Evolutionary conservation across 2,329 filamentous ascomycete genomes (phyloP).

Genomic region (Apiospora hydei): DNA sequence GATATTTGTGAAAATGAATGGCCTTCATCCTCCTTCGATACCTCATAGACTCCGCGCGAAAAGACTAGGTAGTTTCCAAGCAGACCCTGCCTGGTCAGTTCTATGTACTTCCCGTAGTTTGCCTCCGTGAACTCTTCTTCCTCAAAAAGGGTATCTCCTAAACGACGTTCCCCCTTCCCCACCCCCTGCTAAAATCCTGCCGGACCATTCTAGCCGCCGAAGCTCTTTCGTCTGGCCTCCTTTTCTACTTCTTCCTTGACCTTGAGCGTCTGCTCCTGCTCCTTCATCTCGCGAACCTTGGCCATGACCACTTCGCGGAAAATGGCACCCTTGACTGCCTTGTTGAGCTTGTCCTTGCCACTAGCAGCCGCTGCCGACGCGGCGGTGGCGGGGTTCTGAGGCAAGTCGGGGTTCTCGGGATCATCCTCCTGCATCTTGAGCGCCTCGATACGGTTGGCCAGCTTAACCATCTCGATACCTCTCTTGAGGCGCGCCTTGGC

Average conservation of each 20-base stretch:
- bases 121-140: neutral
- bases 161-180: neutral
- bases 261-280: slow-evolving; percentile 78
- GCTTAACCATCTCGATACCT: slow-evolving; percentile 94
- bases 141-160: slow-evolving; percentile 16
- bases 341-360: slow-evolving; percentile 46
- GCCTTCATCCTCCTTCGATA: slow-evolving; percentile 1
- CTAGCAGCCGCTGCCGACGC: slow-evolving; percentile 44
- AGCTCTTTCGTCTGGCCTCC: slow-evolving; percentile 51
- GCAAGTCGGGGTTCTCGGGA: slow-evolving; percentile 76
- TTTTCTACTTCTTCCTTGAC: slow-evolving; percentile 65
- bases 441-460: slow-evolving; percentile 92
- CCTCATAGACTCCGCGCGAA: neutral
- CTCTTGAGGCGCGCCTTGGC: slow-evolving; percentile 89
- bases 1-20: slow-evolving; percentile 18
- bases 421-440: slow-evolving; percentile 94
- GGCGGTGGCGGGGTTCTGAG: slow-evolving; percentile 66
- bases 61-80: slow-evolving; percentile 12
- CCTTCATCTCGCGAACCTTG: slow-evolving; percentile 92
- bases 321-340: slow-evolving; percentile 71
- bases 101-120: neutral
- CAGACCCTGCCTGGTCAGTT: neutral
- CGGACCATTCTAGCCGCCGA: slow-evolving; percentile 33
- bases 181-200: neutral
- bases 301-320: slow-evolving; percentile 94